These are phyloP conservation scores for Stenogyne calaminthoides DNA, from an alignment of 305 asterid species.

Conservation along the genomic window DNA sequence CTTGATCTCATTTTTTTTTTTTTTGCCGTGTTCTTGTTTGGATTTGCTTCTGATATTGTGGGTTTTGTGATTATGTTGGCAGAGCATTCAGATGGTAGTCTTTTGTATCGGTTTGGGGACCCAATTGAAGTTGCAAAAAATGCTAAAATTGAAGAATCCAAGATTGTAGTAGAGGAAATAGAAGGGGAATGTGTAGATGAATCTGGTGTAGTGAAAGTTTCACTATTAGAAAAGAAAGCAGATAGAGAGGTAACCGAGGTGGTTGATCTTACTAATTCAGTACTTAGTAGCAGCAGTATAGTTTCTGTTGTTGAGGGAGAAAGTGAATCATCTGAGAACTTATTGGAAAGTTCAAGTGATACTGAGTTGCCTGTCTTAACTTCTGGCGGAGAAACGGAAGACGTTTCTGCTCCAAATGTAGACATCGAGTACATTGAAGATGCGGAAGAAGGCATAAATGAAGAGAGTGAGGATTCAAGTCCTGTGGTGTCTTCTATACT, in stretches of 20 bases:
- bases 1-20: background rate
- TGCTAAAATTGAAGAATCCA: slow-evolving; percentile 43
- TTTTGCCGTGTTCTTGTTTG: background rate
- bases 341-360: slow-evolving; percentile 32
- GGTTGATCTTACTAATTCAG: slow-evolving; percentile 34
- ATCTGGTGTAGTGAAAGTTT: slow-evolving; percentile 33
- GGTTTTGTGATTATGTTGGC: slow-evolving; percentile 38
- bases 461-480: slow-evolving; percentile 22
- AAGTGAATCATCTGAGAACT: slow-evolving; percentile 29
- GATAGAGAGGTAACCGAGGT: slow-evolving; percentile 21
- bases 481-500: background rate
- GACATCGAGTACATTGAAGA: slow-evolving; percentile 21
- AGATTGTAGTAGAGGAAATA: slow-evolving; percentile 29
- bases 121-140: slow-evolving; percentile 49
- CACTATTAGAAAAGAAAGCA: slow-evolving; percentile 34
- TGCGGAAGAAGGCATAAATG: slow-evolving; percentile 23
- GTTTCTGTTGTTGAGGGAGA: slow-evolving; percentile 32
- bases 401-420: slow-evolving; percentile 23
- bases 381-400: slow-evolving; percentile 28
- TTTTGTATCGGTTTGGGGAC: slow-evolving; percentile 79
- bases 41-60: slow-evolving; percentile 28
- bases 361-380: slow-evolving; percentile 26
- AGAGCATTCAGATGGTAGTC: slow-evolving; percentile 83
- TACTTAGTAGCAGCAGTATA: slow-evolving; percentile 8
- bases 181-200: slow-evolving; percentile 36